Evolutionary conservation across 1,284 basidiomycete species (phyloP), one percentile per base, ranked within the genome.

Genomic region (Jaminaea rosea): DNA sequence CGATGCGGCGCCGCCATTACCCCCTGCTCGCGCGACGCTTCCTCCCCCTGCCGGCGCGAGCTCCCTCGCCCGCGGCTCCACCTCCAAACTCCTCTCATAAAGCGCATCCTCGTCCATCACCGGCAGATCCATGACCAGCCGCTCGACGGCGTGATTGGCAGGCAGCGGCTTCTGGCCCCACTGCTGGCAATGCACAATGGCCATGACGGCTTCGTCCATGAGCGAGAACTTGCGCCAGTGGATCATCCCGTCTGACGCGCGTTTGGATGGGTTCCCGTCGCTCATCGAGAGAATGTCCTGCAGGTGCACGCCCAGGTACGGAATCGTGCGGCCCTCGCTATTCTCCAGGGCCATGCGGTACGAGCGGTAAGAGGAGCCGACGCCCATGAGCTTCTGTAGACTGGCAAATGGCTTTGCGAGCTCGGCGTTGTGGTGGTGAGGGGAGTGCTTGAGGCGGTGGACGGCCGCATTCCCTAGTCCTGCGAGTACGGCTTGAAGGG

Each of bases 171-270:
- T 46, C 8, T 57, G 50, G 28, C 60, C 64, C 44, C 61, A 60
- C 51, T 64, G 59, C 46, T 69, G 67, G 52, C 65, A 68, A 21
- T 47, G 26, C 8, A 56, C 60, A 1, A 69, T 62, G 3, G 63
- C 60, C 61, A 62, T 60, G 17, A 69, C 65, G 6, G 66, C 65
- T 26, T 68, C 65, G 47, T 69, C 61, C 65, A 69, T 69, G 17
- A 69, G 46, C 10, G 50, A 54, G 34, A 69, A 69, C 47, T 68
- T 69, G 19, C 65, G 41, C 67, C 67, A 69, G 47, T 69, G 67
- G 19, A 69, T 52, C 56, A 56, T 52, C 7, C 60, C 67, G 29
- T 69, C 67, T 19, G 29, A 50, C 8, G 50, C 49, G 0, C 62
- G 47, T 34, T 62, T 64, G 4, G 52, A 57, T 1, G 65, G 65